Percentiles rank a stretch among this genome's conserved stretches.
Evolutionary conservation across 805 yeast genomes (phyloP).

Genomic region (Hermanozyma aechmeae): DNA sequence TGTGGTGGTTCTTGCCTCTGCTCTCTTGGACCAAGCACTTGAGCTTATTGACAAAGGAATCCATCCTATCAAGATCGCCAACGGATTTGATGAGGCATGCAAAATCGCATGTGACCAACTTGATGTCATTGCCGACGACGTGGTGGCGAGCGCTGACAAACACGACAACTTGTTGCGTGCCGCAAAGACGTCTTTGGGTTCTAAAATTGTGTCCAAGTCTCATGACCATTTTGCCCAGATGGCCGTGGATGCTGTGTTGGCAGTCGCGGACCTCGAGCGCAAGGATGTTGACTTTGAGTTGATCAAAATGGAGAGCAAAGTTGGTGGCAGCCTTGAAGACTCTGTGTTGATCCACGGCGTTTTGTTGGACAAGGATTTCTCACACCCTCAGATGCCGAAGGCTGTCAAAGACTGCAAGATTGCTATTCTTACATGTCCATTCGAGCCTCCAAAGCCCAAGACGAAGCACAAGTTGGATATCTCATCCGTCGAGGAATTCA

Average conservation of each 20-base stretch:
- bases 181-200: slow-evolving; percentile 90
- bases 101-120: slow-evolving; percentile 75
- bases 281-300: slow-evolving; percentile 96
- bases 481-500: slow-evolving; percentile 87
- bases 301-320: slow-evolving; percentile 90
- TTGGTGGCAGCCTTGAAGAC: slow-evolving; percentile 89
- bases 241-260: slow-evolving; percentile 93
- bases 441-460: slow-evolving; percentile 99
- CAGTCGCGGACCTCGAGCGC: slow-evolving; percentile 86
- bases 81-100: slow-evolving; percentile 96
- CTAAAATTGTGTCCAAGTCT: slow-evolving; percentile 88
- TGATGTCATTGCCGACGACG: slow-evolving; percentile 65
- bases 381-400: slow-evolving; percentile 98
- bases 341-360: slow-evolving; percentile 85
- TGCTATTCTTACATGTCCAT: slow-evolving; percentile 96
- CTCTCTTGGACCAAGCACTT: slow-evolving; percentile 86
- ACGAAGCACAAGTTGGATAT: slow-evolving; percentile 96
- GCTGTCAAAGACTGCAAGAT: slow-evolving; percentile 67
- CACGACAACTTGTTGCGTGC: slow-evolving; percentile 67
- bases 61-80: slow-evolving; percentile 94
- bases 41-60: slow-evolving; percentile 94
- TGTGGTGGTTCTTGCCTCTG: slow-evolving; percentile 93
- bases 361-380: slow-evolving; percentile 88
- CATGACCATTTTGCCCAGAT: slow-evolving; percentile 91
- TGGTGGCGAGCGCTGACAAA: slow-evolving; percentile 40